These are phyloP conservation scores for Fusarium sp. DNA, from an alignment of 2,329 filamentous ascomycete genomes.

Conservation along the genomic window DNA sequence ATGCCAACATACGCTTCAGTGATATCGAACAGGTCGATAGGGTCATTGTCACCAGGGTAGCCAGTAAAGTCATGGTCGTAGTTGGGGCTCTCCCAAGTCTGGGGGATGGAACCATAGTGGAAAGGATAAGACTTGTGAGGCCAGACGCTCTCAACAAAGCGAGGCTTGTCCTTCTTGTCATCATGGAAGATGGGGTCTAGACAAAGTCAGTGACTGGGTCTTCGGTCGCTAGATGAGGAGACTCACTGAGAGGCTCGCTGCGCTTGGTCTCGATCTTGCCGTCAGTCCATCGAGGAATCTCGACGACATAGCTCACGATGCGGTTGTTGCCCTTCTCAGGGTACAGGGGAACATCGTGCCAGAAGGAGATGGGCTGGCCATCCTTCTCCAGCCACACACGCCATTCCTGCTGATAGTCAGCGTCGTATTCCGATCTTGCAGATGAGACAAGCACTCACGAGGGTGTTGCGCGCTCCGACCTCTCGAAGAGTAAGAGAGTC, in stretches of 20 bases:
- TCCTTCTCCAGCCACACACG: conserved; percentile 55
- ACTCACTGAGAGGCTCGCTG: conserved; percentile 53
- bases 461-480: conserved; percentile 53
- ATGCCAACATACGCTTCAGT: conserved; percentile 35
- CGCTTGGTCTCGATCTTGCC: conserved; percentile 55
- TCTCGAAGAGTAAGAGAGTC: conserved; percentile 48
- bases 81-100: conserved; percentile 59
- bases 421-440: accelerated
- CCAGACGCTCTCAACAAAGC: conserved; percentile 57
- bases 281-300: conserved; percentile 57
- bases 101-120: conserved; percentile 57
- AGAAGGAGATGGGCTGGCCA: conserved; percentile 54
- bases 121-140: conserved; percentile 58
- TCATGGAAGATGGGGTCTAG: conserved; percentile 57
- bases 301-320: conserved; percentile 54
- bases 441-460: conserved; percentile 37
- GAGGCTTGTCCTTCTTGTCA: conserved; percentile 49
- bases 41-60: conserved; percentile 55
- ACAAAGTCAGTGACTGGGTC: background rate
- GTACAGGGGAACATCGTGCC: conserved; percentile 57
- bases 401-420: conserved; percentile 49
- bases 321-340: conserved; percentile 49
- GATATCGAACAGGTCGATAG: conserved; percentile 56
- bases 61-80: conserved; percentile 53
- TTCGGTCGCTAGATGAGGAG: accelerated